phyloP scores from a whole-genome alignment of 495 filamentous ascomycete species.

The Tuber melanosporum region DNA sequence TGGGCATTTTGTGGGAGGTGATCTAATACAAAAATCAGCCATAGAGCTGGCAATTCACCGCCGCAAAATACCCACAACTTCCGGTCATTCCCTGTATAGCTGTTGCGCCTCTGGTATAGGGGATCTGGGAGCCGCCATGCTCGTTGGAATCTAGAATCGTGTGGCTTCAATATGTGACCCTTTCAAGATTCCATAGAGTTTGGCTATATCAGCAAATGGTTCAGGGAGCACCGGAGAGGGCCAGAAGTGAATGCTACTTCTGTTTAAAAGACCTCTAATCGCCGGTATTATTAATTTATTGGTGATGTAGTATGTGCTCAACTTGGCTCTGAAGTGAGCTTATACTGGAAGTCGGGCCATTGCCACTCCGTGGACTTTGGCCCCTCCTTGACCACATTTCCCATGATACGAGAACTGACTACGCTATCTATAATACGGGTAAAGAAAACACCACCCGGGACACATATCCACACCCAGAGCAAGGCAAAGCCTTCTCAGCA shows the following conservation, averaged over 20 bases:
- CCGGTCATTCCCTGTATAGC: no score
- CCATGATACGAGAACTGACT: background rate
- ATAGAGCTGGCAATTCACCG: no score
- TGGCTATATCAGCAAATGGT: background rate
- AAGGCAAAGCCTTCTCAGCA: background rate
- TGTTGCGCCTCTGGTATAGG: background rate
- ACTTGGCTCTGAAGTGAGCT: background rate
- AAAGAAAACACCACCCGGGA: background rate
- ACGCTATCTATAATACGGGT: background rate
- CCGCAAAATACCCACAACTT: no score
- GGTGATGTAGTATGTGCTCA: background rate
- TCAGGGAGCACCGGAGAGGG: background rate
- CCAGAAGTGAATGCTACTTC: background rate
- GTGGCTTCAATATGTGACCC: background rate
- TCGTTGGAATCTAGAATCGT: background rate
- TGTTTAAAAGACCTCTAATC: background rate
- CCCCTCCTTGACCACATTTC: background rate
- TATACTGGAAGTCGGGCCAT: background rate
- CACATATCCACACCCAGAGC: background rate
- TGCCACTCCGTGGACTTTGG: background rate
- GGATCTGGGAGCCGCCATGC: background rate
- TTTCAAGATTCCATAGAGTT: background rate
- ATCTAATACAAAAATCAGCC: no score
- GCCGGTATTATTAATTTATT: background rate
- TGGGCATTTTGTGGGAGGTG: no score